A percentile compares a stretch with the other conserved stretches of the same genome.
Evolutionary conservation across 352 stramenopile species (phyloP).

Genomic region (Globisporangium viniferum): DNA sequence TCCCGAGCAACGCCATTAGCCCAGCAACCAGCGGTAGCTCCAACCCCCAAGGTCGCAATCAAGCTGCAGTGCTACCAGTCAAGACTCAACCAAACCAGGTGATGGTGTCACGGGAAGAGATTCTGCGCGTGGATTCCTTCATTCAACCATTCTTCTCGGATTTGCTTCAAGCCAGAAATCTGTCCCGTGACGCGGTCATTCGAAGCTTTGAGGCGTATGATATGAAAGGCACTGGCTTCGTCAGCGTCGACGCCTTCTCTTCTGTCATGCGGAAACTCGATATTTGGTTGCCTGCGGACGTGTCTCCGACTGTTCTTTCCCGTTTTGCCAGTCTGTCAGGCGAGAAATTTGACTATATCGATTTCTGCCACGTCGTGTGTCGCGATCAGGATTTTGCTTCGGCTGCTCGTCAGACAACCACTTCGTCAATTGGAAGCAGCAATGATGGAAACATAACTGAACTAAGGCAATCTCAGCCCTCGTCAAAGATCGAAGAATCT

Average conservation of each 20-base stretch:
- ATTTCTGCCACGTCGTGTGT: slow-evolving; percentile 50
- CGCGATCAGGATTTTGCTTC: slow-evolving; percentile 9
- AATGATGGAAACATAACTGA: neutral
- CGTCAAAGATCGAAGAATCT: slow-evolving; percentile 4
- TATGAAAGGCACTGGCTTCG: slow-evolving; percentile 50
- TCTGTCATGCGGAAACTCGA: slow-evolving; percentile 64
- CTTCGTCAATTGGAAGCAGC: neutral
- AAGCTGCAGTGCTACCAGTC: neutral
- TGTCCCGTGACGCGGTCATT: slow-evolving; percentile 27
- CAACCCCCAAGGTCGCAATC: neutral
- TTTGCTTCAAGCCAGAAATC: slow-evolving; percentile 36
- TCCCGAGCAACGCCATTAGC: neutral
- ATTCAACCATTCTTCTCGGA: slow-evolving; percentile 49
- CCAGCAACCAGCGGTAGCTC: neutral
- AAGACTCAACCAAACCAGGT: neutral
- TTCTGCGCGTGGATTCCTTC: slow-evolving; percentile 39
- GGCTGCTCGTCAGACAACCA: slow-evolving; percentile 2
- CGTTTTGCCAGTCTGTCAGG: slow-evolving; percentile 44
- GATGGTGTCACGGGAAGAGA: slow-evolving; percentile 35
- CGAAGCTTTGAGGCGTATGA: slow-evolving; percentile 61
- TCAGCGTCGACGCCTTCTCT: slow-evolving; percentile 57
- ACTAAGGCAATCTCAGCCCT: neutral
- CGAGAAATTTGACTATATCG: slow-evolving; percentile 70
- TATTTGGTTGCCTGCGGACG: slow-evolving; percentile 42
- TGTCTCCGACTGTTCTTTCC: slow-evolving; percentile 36